Evolutionary conservation across 78 protist genomes (phyloP), one percentile per base, ranked within the genome.

Genomic region (Dictyostelium firmibasis): DNA sequence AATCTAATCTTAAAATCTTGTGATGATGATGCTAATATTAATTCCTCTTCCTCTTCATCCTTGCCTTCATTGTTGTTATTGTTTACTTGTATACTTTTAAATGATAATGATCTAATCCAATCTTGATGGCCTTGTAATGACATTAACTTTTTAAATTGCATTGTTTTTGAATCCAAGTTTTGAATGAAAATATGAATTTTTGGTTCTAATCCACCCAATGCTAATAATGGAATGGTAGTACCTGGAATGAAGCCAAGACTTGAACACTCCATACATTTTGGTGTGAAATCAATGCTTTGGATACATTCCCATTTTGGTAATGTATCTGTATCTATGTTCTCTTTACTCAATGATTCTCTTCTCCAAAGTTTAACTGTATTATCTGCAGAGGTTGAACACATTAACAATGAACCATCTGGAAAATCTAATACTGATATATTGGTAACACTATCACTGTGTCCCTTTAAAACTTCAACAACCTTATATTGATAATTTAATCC

Each of bases 81-180:
- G 4, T 29, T 16, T 9, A 23, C 8, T 31, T n/a, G 4, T 27
- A 31, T 29, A 3, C 62, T 43, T 20, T 81, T 79, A 79, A 94
- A 79, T 47, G 85, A 82, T 8, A 94, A 69, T 27, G 62, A 64
- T 53, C 84, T 44, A 5, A 94, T 81, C 96, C 96, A 94, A 86
- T 94, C 96, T 43, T 94, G 94, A 83, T 94, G 96, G 25, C 96
- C 96, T 86, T 94, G 92, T 18, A 94, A 47, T 62, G 89, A n/a
- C 29, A 70, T n/a, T 44, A 94, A n/a, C 38, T 82, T 79, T 57
- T 81, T 78, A 36, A 92, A 92, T 53, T 33, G 76, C 36, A 75
- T 16, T 14, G n/a, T 35, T 20, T 29, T n/a, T 4, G 25, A 11
- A 14, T 82, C 86, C 14, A 18, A 18, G 8, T 88, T 27, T 69